Evolutionary conservation across 805 yeast genomes (phyloP), one percentile per base, ranked within the genome.

Genomic region (Kodamaea neixiangensis): DNA sequence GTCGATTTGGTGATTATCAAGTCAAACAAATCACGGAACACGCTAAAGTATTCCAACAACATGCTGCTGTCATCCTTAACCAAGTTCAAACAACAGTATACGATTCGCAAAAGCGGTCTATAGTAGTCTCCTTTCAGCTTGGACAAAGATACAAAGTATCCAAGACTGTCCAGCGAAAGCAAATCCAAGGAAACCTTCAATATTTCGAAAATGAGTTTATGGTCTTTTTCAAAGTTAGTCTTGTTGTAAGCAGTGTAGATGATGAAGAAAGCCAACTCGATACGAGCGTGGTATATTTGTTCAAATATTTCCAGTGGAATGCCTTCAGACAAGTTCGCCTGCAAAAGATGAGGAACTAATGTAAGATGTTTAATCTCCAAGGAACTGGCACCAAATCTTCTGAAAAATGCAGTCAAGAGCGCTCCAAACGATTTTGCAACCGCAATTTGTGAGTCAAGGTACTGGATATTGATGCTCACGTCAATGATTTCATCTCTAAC

Each of bases 351-450:
- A 7, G 74, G 61, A 0, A 82, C 83, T 21, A 73, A 61, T 2
- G 57, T 57, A 22, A 69, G 56, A 22, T 72, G 54, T 11, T 55
- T 56, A 42, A 76, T 60, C 7, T 66, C 66, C 59, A 69, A 58
- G 56, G 70, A 73, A 0, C 72, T 62, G 0, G 55, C 52, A 1
- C 63, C 59, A 18, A 63, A 64, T 42, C 70, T 73, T 54, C 82
- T 78, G 52, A 87, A 78, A 58, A 72, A 85, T 0, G 93, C 81
- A 0, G 93, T 83, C 18, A 89, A 54, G 31, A 91, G 71, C 1
- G 94, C 90, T 46, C 93, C 91, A 79, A 89, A 83, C 0, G 96
- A 79, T 58, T 85, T 86, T 3, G 89, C 86, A 17, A 87, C 79
- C 3, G 81, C 72, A 13, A 85, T 73, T 59, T 90, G 96, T 1